phyloP scores from a whole-genome alignment of 2,329 filamentous ascomycete species.

The Didymella sp. region DNA sequence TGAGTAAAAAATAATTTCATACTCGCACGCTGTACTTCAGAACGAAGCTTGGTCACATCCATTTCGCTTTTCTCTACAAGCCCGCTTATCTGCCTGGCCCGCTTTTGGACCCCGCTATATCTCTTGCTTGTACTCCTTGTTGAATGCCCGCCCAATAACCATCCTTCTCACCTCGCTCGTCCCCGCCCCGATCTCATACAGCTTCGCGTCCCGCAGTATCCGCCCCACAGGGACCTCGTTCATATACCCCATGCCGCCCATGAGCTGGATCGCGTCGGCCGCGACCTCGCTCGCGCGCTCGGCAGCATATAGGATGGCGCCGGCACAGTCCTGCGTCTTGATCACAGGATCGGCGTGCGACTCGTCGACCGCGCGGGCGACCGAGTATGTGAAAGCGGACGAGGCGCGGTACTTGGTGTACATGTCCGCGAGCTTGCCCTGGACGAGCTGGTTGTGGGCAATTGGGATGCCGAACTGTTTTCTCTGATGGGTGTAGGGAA shows the following conservation, averaged over 20 bases:
- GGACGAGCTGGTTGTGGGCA: slow-evolving; percentile 89
- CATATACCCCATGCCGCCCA: slow-evolving; percentile 95
- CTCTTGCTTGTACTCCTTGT: slow-evolving; percentile 72
- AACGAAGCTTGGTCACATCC: too few relatives aligned
- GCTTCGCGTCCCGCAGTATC: slow-evolving; percentile 76
- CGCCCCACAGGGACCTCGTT: slow-evolving; percentile 93
- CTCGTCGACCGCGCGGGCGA: slow-evolving; percentile 76
- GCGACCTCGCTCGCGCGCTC: slow-evolving; percentile 88
- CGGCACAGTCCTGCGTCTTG: slow-evolving; percentile 90
- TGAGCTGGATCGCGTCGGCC: slow-evolving; percentile 86
- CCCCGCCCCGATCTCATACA: slow-evolving; percentile 97
- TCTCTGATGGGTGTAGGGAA: slow-evolving; percentile 88
- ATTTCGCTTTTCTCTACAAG: too few relatives aligned
- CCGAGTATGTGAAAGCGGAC: slow-evolving; percentile 84
- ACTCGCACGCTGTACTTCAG: too few relatives aligned
- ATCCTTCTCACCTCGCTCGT: slow-evolving; percentile 93
- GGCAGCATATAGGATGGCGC: slow-evolving; percentile 90
- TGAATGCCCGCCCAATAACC: slow-evolving; percentile 92
- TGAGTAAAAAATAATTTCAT: too few relatives aligned
- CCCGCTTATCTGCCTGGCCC: too few relatives aligned
- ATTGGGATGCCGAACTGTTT: slow-evolving; percentile 89
- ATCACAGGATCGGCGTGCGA: slow-evolving; percentile 62
- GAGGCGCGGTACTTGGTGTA: slow-evolving; percentile 90
- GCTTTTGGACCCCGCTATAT: slow-evolving; percentile 16
- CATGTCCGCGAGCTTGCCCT: slow-evolving; percentile 95